Evolutionary conservation across 352 stramenopile species (phyloP), one percentile per base, ranked within the genome.

Genomic region (Globisporangium cystogenes): DNA sequence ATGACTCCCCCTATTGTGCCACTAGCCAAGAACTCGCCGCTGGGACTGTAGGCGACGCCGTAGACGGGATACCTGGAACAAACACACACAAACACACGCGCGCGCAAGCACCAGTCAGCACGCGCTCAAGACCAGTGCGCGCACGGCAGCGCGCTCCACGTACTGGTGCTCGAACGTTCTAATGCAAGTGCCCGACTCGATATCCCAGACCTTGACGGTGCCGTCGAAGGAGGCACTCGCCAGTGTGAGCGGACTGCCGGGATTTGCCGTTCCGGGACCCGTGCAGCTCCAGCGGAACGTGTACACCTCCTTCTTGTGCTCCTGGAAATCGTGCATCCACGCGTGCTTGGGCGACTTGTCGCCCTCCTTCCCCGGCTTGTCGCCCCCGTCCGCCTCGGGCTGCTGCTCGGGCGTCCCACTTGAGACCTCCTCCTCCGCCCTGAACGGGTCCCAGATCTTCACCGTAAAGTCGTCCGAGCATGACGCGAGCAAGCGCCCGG

Each of bases 401-500:
- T 55, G 68, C 11, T 55, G 59, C 31, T 75, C 62, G 26, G 21
- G 53, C 14, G 59, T 55, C 33, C 53, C 41, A 18, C 12, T 39
- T 12, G 33, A 39, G 14, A 39, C 12, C 12, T 16, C 33, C 33
- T 39, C 33, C 33, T 39, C 33, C 33, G 18, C 1, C 14, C 18
- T 39, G 33, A 67, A 70, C 8, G 81, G 81, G 62, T 98, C 90
- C 95, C 96, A 98, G 11, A 99, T 88, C 73, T 99, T 99, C 40
- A 98, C 95, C 24, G 96, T 98, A 61, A 87, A 96, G 74, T 99
- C 97, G 64, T 99, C 97, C 2, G 95, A 99, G 68, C 96, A 99
- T 37, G 90, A 98, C 7, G 96, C 96, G 26, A 99, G 76, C 24
- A 98, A 70, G 7, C 70, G 80, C 0, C 95, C 94, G 5, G 85